Percentiles rank a stretch among this genome's conserved stretches.
These are phyloP conservation scores for Falciphora oryzae DNA, from an alignment of 2,329 filamentous ascomycete species.

Conservation along the genomic window DNA sequence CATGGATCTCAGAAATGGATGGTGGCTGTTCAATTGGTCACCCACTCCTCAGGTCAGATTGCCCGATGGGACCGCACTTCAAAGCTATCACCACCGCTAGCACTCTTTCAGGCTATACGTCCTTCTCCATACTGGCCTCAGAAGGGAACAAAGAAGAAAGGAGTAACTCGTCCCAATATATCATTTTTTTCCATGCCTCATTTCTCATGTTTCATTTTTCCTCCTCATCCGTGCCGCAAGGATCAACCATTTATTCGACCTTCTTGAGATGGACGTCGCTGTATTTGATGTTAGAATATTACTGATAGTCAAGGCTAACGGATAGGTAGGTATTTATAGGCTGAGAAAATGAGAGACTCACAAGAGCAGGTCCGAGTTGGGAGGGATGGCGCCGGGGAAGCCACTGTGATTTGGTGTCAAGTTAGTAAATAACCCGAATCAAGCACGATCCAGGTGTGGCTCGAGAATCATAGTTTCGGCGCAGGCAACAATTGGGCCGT, in stretches of 20 bases:
- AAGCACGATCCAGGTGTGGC: neutral
- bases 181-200: neutral
- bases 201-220: neutral
- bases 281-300: conserved; percentile 15
- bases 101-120: neutral
- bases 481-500: no score
- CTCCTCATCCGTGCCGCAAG: neutral
- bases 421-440: neutral
- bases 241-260: conserved; percentile 18
- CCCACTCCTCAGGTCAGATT: neutral
- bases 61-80: no score
- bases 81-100: neutral
- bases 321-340: neutral
- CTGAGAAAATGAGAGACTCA: conserved; percentile 43
- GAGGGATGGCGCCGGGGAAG: conserved; percentile 72
- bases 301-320: neutral
- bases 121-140: neutral
- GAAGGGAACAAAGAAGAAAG: neutral
- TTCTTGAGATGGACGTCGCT: conserved; percentile 31
- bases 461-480: no score
- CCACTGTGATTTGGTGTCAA: conserved; percentile 46
- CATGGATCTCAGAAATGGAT: neutral
- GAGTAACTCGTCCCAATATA: neutral
- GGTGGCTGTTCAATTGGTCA: neutral
- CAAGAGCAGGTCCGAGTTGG: conserved; percentile 75